phyloP scores from a whole-genome alignment of 176 grass and related monocot genomes.

The Echinochloa phyllopogon region DNA sequence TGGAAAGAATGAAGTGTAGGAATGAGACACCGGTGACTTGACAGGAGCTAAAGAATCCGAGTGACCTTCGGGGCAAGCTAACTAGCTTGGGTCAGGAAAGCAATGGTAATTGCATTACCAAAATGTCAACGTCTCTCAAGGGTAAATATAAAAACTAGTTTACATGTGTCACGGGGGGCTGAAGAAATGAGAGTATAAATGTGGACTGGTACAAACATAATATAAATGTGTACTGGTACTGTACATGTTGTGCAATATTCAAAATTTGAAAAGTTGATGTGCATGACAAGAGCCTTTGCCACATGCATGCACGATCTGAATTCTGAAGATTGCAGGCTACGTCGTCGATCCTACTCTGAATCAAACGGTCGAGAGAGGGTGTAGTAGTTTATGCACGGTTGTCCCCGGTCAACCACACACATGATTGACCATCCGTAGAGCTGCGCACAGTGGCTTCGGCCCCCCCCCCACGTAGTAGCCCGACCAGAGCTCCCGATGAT shows the following conservation, averaged over 20 bases:
- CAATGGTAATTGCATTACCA: conserved; percentile 6
- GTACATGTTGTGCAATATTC: background rate
- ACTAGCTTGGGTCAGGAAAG: conserved; percentile 37
- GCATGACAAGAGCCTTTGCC: background rate
- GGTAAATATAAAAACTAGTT: too few relatives aligned
- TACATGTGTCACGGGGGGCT: too few relatives aligned
- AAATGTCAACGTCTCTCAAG: conserved; percentile 26
- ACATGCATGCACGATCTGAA: conserved; percentile 2
- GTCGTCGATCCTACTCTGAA: background rate
- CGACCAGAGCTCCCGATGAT: conserved; percentile 51
- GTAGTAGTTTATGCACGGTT: conserved; percentile 14
- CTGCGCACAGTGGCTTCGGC: background rate
- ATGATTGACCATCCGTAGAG: conserved; percentile 39
- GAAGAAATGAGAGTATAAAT: background rate
- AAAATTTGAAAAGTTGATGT: background rate
- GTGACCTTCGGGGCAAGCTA: conserved; percentile 32
- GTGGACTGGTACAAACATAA: background rate
- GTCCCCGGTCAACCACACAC: conserved; percentile 41
- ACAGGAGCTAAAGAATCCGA: conserved; percentile 49
- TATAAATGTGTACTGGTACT: background rate
- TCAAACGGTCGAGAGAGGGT: conserved; percentile 17
- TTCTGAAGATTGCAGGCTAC: background rate
- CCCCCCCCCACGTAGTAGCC: conserved; percentile 33
- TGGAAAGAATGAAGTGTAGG: conserved; percentile 39
- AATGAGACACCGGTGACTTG: conserved; percentile 48